Evolutionary conservation across 2,329 filamentous ascomycete genomes (phyloP).

Genomic region (Botrytis squamosa): DNA sequence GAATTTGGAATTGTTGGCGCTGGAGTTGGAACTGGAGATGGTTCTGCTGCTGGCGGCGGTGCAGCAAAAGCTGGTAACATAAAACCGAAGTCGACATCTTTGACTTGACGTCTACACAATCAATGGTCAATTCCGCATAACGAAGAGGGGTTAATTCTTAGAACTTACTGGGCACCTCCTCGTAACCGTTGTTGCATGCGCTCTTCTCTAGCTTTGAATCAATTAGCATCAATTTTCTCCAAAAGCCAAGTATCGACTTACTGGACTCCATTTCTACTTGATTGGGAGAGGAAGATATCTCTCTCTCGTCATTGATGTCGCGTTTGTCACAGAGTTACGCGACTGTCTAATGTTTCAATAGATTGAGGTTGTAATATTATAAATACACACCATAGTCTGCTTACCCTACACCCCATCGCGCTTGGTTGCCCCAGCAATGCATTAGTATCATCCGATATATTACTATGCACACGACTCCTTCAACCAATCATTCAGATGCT

Average conservation of each 20-base stretch:
- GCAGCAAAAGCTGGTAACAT: conserved; percentile 44
- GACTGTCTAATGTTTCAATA: background rate
- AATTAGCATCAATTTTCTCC: conserved; percentile 15
- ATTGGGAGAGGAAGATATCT: background rate
- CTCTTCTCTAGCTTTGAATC: conserved; percentile 53
- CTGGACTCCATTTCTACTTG: conserved; percentile 18
- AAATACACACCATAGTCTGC: background rate
- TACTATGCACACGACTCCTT: background rate
- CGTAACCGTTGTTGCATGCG: conserved; percentile 64
- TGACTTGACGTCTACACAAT: conserved; percentile 51
- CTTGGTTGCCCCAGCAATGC: background rate
- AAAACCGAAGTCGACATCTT: conserved; percentile 59
- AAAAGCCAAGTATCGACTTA: background rate
- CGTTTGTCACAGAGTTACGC: conserved; percentile 5
- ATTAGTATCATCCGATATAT: background rate
- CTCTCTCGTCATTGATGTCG: conserved; percentile 14
- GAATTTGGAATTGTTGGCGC: conserved; percentile 13
- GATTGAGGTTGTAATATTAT: background rate
- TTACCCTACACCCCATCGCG: background rate
- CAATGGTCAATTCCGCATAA: conserved; percentile 41
- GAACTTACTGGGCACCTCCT: conserved; percentile 60
- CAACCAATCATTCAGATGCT: background rate
- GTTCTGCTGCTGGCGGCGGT: conserved; percentile 21
- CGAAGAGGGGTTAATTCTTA: background rate
- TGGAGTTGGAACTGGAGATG: conserved; percentile 15